Percentiles rank a stretch among this genome's conserved stretches.
These are phyloP conservation scores for Nymphaea thermarum DNA, from an alignment of 164 flowering plant species.

Conservation along the genomic window DNA sequence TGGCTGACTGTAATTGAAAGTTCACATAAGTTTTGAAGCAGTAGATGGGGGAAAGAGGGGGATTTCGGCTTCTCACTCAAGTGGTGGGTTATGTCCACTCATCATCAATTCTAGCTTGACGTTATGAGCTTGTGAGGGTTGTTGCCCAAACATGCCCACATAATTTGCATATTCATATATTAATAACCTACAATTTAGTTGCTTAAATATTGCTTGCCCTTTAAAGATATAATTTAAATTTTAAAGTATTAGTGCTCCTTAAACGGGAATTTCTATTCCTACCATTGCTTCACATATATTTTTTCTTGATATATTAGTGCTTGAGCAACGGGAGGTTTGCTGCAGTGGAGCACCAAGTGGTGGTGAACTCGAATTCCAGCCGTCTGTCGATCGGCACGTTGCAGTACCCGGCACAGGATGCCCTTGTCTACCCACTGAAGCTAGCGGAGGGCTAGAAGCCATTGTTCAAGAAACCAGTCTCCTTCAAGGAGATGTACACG, in stretches of 20 bases:
- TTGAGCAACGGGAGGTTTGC: slow-evolving; percentile 6
- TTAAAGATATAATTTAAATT: no score
- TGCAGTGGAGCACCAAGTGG: slow-evolving; percentile 4
- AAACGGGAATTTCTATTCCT: no score
- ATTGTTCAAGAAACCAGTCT: slow-evolving; percentile 2
- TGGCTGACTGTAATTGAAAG: no score
- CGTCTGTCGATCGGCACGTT: slow-evolving; percentile 5
- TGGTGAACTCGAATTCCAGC: slow-evolving; percentile 5
- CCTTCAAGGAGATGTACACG: slow-evolving; percentile 3
- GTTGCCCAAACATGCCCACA: no score
- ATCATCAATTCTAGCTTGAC: no score
- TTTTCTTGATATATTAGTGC: not conserved
- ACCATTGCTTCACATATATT: not conserved
- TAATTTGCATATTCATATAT: no score
- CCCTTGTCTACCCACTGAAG: slow-evolving; percentile 5
- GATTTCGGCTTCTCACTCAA: no score
- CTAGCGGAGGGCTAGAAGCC: slow-evolving; percentile 4
- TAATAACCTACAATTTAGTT: not conserved
- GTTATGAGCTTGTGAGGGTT: no score
- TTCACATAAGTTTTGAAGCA: no score
- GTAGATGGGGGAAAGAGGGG: no score
- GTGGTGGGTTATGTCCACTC: no score
- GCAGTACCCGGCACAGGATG: slow-evolving; percentile 6
- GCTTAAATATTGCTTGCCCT: not conserved
- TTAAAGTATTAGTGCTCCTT: no score